Conservation (phyloP, 106 monocot species). For the Ottelia alismoides region DNA sequence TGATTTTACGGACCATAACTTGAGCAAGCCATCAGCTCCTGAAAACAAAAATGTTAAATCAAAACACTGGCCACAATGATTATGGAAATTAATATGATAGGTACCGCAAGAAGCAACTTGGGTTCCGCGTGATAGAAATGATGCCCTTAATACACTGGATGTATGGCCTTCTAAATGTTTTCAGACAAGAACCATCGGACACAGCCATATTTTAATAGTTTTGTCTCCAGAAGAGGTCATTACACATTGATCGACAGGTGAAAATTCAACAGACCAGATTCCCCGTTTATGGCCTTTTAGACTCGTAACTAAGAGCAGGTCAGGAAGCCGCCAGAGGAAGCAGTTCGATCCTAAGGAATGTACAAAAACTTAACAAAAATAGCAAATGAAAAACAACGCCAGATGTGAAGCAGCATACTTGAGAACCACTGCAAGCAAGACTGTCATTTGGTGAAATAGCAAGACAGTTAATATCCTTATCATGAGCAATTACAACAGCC, state of each 20-base stretch:
- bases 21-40: slow-evolving; percentile 98
- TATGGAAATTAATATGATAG: too few relatives aligned
- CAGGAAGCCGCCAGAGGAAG: slow-evolving; percentile 91
- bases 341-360: slow-evolving; percentile 92
- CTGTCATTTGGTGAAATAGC: slow-evolving; percentile 84
- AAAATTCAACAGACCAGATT: slow-evolving; percentile 95
- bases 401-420: too few relatives aligned
- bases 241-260: slow-evolving; percentile 89
- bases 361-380: too few relatives aligned
- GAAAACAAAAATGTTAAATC: slow-evolving; percentile 13
- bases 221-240: slow-evolving; percentile 91
- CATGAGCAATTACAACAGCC: slow-evolving; percentile 85
- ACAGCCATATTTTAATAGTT: slow-evolving; percentile 92
- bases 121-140: slow-evolving; percentile 75
- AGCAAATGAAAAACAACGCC: too few relatives aligned
- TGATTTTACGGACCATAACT: slow-evolving; percentile 85
- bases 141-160: slow-evolving; percentile 71
- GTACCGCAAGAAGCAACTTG: slow-evolving; percentile 90
- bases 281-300: slow-evolving; percentile 95
- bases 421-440: slow-evolving; percentile 92
- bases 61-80: too few relatives aligned
- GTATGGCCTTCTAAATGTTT: slow-evolving; percentile 97
- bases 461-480: slow-evolving; percentile 91
- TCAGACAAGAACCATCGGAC: slow-evolving; percentile 88
- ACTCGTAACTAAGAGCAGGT: slow-evolving; percentile 34